Evolutionary conservation across 148 eudicot genomes (phyloP).

Genomic region (Cornus controversa): DNA sequence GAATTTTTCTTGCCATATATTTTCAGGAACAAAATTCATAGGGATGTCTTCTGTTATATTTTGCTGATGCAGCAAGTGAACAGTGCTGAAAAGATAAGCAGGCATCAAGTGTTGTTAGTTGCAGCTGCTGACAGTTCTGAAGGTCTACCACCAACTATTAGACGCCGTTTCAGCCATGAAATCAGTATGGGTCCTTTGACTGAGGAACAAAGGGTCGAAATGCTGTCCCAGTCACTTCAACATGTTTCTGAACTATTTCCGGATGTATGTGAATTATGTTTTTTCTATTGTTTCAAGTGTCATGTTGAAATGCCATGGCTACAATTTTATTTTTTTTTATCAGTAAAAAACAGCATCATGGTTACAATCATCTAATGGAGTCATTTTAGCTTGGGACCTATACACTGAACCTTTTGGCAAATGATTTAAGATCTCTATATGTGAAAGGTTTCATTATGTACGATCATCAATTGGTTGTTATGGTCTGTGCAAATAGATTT

Average conservation of each 20-base stretch:
- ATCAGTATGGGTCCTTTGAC: conserved; percentile 73
- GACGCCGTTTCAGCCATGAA: conserved; percentile 97
- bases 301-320: neutral
- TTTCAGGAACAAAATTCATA: neutral
- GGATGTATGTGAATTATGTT: conserved; percentile 51
- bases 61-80: conserved; percentile 43
- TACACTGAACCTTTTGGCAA: neutral
- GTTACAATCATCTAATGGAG: neutral
- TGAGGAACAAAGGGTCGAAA: conserved; percentile 78
- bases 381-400: neutral
- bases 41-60: conserved; percentile 2
- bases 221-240: conserved; percentile 67
- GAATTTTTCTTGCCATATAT: neutral
- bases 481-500: neutral
- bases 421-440: neutral
- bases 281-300: neutral
- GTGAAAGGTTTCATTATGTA: neutral
- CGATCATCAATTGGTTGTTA: neutral
- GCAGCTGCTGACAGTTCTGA: conserved; percentile 83
- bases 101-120: conserved; percentile 58
- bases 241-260: conserved; percentile 50
- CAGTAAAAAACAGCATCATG: neutral
- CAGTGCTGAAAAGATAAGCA: conserved; percentile 36
- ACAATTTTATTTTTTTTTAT: no score
- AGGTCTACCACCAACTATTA: conserved; percentile 82